Base-by-base conservation (phyloP, 768 basidiomycete genomes). In the Lactifluus volemus region DNA sequence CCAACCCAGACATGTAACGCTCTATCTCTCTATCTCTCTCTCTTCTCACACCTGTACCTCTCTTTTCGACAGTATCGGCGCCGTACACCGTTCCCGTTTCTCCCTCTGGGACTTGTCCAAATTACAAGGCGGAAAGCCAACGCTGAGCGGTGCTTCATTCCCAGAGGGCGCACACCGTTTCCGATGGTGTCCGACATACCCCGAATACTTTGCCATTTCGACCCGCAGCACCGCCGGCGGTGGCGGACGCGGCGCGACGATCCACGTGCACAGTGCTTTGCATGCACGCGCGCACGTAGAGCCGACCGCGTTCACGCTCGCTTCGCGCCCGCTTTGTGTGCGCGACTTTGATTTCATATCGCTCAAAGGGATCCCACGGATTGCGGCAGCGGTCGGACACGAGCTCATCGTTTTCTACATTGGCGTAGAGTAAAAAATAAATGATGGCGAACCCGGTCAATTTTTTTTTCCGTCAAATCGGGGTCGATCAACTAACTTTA, bases 301-400 rank as follows among this genome's bases (percentile, higher is more conserved):
- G 59, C 87, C 88, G 30, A 82, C 81, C 15, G 72, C 77, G 9
- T 81, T 90, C 53, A 72, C 72, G 47, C 68, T 92, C 56, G 78
- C 79, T 30, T 76, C 82, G 30, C 80, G 80, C 29, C 89, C 89
- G 15, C 80, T 85, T 70, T 76, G 78, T 62, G 76, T 90, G 38
- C 79, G 80, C 55, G 85, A 89, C 69, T 89, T 92, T 67, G 90
- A 92, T 73, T 92, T 90, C 72, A 72, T 92, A 53, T 77, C 79
- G 3, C 63, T 78, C 29, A 76, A 72, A 47, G 83, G 83, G 25
- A 84, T 84, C 59, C 85, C 85, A 48, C 75, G 83, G 36, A 79
- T 92, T 58, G 90, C 80, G 3, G 83, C 84, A 10, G 87, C 85
- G 9, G 76, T 87, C 25, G 86, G 86, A 39, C 73, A 76, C 55